Evolutionary conservation across 768 basidiomycete species (phyloP), one percentile per base, ranked within the genome.

Genomic region (Tylopilus sp.): DNA sequence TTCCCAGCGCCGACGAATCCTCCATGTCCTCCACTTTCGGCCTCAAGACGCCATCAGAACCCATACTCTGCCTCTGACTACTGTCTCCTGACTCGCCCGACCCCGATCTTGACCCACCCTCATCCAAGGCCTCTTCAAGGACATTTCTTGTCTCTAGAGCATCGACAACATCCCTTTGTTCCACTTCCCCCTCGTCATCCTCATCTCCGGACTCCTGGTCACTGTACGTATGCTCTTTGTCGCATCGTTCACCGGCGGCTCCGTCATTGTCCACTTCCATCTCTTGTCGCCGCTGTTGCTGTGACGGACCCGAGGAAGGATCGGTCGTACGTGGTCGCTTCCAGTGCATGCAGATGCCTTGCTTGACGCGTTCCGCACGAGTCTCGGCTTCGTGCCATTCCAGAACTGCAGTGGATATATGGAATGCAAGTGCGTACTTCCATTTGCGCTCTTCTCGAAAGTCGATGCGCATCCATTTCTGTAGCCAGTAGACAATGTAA

Each of bases 391-490:
- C 77, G 66, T 96, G 92, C 92, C 93, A 99, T 61, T 92, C 87
- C 8, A 90, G 78, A 21, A 93, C 87, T 24, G 90, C 81, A 28
- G 82, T 84, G 1, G 92, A 88, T 26, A 99, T 69, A 53, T 86
- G 86, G 65, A 86, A 87, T 1, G 97, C 96, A 25, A 91, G 66
- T 3, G 86, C 85, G 38, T 88, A 72, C 69, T 98, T 98, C 94
- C 94, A 98, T 61, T 80, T 84, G 36, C 90, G 79, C 65, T 99
- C 97, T 70, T 98, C 95, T 19, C 90, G 85, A 60, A 97, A 98
- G 67, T 99, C 97, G 33, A 82, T 82, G 25, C 92, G 88, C 83
- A 99, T 87, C 97, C 97, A 99, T 82, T 88, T 92, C 95, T 94
- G 59, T 45, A 34, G 21, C 50, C 16, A 31, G 56, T 43, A 46